These are phyloP conservation scores for Trichoderma hamatum DNA, from an alignment of 2,329 filamentous ascomycete genomes.

Conservation along the genomic window DNA sequence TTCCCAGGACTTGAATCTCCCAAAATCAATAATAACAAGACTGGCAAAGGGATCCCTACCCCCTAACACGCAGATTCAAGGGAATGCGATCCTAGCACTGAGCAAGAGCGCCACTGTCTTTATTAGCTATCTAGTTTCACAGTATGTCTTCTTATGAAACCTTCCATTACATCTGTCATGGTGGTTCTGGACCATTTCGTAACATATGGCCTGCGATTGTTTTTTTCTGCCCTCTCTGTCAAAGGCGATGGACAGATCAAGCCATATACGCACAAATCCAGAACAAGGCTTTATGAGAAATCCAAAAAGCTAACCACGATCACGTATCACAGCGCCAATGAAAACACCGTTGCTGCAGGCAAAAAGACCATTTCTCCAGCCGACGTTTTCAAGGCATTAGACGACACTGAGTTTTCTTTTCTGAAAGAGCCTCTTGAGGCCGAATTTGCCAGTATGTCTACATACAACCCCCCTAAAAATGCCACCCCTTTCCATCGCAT, in stretches of 20 bases:
- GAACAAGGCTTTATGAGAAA: too few species aligned
- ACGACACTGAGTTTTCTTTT: constrained; percentile 78
- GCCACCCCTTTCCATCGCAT: background rate
- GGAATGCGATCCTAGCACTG: constrained; percentile 77
- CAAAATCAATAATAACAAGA: constrained; percentile 79
- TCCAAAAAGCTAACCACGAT: background rate
- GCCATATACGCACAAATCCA: background rate
- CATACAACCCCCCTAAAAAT: background rate
- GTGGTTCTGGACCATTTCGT: background rate
- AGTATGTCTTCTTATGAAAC: constrained; percentile 55
- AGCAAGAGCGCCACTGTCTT: constrained; percentile 83
- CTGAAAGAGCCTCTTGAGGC: constrained; percentile 68
- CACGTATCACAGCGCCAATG: constrained; percentile 63
- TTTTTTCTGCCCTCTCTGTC: too few species aligned
- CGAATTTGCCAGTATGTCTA: constrained; percentile 70
- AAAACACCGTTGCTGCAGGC: constrained; percentile 65
- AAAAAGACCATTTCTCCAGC: constrained; percentile 78
- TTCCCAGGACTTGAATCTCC: constrained; percentile 70
- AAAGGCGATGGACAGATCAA: too few species aligned
- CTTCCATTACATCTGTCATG: background rate
- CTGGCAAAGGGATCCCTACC: constrained; percentile 80
- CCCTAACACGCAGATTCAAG: constrained; percentile 80
- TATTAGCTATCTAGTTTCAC: constrained; percentile 75
- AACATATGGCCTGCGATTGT: background rate
- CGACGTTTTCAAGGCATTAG: constrained; percentile 76